A percentile compares a stretch with the other conserved stretches of the same genome.
phyloP scores from a whole-genome alignment of 331 rosid genomes.

The Malus hybrid region DNA sequence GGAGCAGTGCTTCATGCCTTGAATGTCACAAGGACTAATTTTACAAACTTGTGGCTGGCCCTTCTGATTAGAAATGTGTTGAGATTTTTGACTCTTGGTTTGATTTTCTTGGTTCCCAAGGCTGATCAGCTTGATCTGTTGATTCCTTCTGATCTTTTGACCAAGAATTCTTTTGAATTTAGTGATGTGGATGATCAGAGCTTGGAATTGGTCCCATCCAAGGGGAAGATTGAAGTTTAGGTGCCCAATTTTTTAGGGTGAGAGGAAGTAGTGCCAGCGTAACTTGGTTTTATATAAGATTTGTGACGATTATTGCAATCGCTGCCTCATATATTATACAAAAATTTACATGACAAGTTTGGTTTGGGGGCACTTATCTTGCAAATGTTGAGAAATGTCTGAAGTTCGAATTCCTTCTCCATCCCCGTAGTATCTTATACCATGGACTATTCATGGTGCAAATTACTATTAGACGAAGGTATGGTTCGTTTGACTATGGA shows the following conservation, averaged over 20 bases:
- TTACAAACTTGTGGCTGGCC: slow-evolving; percentile 56
- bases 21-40: slow-evolving; percentile 54
- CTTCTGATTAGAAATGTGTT: slow-evolving; percentile 40
- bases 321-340: too few relatives aligned
- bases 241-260: neutral
- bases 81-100: slow-evolving; percentile 41
- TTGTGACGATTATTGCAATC: too few relatives aligned
- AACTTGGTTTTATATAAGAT: too few relatives aligned
- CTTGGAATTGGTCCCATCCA: slow-evolving; percentile 45
- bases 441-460: too few relatives aligned
- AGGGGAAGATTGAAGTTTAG: slow-evolving; percentile 13
- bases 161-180: neutral
- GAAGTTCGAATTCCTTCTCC: too few relatives aligned
- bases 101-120: slow-evolving; percentile 62
- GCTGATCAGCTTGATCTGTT: slow-evolving; percentile 33
- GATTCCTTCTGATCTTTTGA: slow-evolving; percentile 36
- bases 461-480: too few relatives aligned
- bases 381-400: too few relatives aligned
- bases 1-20: slow-evolving; percentile 50
- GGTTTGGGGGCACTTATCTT: too few relatives aligned
- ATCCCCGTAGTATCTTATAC: too few relatives aligned
- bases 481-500: too few relatives aligned
- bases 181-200: slow-evolving; percentile 28
- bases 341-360: too few relatives aligned
- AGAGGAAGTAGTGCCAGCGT: too few relatives aligned